A percentile compares a stretch with the other conserved stretches of the same genome.
These are phyloP conservation scores for Isatis tinctoria DNA, from an alignment of 345 rosid genomes.

Conservation along the genomic window DNA sequence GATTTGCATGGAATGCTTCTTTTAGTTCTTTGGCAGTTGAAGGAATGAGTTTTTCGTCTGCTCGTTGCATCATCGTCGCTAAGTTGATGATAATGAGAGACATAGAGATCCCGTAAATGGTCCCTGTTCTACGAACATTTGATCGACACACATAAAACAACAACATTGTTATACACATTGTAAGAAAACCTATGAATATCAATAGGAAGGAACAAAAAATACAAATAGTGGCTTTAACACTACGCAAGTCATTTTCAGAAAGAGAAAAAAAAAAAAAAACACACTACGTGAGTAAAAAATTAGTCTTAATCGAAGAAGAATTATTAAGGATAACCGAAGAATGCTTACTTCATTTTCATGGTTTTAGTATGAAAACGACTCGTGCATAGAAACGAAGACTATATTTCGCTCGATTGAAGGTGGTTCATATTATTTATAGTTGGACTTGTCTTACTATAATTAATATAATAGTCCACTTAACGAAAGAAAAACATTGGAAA, in stretches of 20 bases:
- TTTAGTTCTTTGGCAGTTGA: slow-evolving; percentile 85
- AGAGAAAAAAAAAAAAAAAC: no score
- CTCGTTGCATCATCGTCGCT: slow-evolving; percentile 87
- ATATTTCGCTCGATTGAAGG: not conserved
- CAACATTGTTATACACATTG: not conserved
- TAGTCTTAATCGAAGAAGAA: no score
- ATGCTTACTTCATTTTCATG: slow-evolving; percentile 17
- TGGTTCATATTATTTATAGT: not conserved
- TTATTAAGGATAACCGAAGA: no score
- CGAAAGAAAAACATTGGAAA: not conserved
- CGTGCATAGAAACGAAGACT: not conserved
- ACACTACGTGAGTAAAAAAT: no score
- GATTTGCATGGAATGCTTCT: slow-evolving; percentile 76
- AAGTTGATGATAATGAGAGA: slow-evolving; percentile 71
- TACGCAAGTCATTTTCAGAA: no score
- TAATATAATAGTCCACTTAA: not conserved
- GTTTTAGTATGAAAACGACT: not conserved
- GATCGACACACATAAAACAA: not conserved
- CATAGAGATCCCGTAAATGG: slow-evolving; percentile 66
- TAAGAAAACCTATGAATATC: no score
- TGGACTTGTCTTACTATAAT: not conserved
- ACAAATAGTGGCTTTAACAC: no score
- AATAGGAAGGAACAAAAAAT: no score
- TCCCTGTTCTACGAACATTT: slow-evolving; percentile 49
- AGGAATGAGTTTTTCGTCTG: slow-evolving; percentile 86